phyloP scores from a whole-genome alignment of 225 moss, liverwort and hornwort species.

The Bryum argenteum region DNA sequence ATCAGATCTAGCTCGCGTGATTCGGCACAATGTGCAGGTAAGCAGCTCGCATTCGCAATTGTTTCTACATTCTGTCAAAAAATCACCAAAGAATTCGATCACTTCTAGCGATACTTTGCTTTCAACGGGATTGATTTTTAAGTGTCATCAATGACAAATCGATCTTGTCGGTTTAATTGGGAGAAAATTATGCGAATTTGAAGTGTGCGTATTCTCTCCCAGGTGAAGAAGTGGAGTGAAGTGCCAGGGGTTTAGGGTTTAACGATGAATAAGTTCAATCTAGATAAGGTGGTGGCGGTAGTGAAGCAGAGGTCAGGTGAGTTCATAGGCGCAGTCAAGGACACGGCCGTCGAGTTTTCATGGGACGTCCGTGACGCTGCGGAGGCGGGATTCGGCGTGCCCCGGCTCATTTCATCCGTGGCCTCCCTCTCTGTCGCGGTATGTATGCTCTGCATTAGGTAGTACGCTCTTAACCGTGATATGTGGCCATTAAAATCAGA shows the following conservation, averaged over 20 bases:
- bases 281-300: constrained; percentile 51
- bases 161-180: not conserved
- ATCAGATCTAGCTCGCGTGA: not conserved
- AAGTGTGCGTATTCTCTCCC: not conserved
- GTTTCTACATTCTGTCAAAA: not conserved
- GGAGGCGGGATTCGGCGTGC: constrained; percentile 87
- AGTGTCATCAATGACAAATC: too few relatives aligned
- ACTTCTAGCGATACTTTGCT: not conserved
- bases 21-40: constrained; percentile 11
- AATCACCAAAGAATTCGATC: not conserved
- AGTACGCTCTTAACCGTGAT: too few relatives aligned
- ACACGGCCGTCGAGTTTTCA: constrained; percentile 74
- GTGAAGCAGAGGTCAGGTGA: constrained; percentile 70
- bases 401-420: constrained; percentile 66
- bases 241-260: constrained; percentile 44
- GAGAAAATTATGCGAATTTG: too few relatives aligned
- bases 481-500: too few relatives aligned
- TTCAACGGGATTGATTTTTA: constrained; percentile 18
- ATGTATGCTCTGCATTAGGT: constrained; percentile 17
- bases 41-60: not conserved
- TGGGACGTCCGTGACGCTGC: constrained; percentile 89
- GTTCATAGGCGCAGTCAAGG: constrained; percentile 66
- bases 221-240: constrained; percentile 18
- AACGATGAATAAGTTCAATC: constrained; percentile 45
- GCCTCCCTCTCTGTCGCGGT: constrained; percentile 95